Evolutionary conservation across 352 stramenopile genomes (phyloP).

Genomic region (Pythium monospermum): DNA sequence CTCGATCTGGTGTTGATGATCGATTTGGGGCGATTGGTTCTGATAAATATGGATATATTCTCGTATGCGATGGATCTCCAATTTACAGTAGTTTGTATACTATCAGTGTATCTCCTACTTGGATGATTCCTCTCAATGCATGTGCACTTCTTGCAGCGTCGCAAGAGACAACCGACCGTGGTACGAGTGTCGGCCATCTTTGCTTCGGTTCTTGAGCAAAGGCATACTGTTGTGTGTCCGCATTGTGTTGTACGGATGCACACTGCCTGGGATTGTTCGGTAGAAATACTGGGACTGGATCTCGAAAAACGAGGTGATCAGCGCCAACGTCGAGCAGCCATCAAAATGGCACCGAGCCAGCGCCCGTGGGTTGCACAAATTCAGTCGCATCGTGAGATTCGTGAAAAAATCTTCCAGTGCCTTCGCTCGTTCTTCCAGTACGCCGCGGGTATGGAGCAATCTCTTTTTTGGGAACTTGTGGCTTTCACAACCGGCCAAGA

Average conservation of each 20-base stretch:
- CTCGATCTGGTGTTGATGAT: too few species aligned
- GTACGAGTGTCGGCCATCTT: constrained; percentile 18
- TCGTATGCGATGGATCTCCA: too few species aligned
- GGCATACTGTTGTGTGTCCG: constrained; percentile 28
- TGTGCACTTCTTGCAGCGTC: constrained; percentile 21
- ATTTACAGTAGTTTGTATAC: too few species aligned
- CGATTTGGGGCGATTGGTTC: too few species aligned
- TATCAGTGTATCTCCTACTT: too few species aligned
- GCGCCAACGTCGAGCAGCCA: constrained; percentile 35
- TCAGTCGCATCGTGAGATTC: constrained; percentile 59
- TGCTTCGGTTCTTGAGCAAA: constrained; percentile 23
- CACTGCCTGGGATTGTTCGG: too few species aligned
- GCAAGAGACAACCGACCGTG: constrained; percentile 33
- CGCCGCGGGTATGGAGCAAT: constrained; percentile 46
- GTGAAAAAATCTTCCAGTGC: constrained; percentile 62
- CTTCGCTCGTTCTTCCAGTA: constrained; percentile 29
- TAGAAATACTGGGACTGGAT: constrained; percentile 20
- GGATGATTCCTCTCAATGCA: too few species aligned
- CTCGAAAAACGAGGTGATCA: constrained; percentile 53
- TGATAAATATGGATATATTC: too few species aligned
- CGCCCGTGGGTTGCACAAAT: constrained; percentile 46
- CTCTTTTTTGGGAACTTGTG: constrained; percentile 79
- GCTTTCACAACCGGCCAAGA: constrained; percentile 53
- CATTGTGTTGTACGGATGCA: constrained; percentile 22
- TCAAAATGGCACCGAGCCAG: constrained; percentile 38